Evolutionary conservation across 2,329 filamentous ascomycete species (phyloP).

Genomic region (Penicillium paneum): DNA sequence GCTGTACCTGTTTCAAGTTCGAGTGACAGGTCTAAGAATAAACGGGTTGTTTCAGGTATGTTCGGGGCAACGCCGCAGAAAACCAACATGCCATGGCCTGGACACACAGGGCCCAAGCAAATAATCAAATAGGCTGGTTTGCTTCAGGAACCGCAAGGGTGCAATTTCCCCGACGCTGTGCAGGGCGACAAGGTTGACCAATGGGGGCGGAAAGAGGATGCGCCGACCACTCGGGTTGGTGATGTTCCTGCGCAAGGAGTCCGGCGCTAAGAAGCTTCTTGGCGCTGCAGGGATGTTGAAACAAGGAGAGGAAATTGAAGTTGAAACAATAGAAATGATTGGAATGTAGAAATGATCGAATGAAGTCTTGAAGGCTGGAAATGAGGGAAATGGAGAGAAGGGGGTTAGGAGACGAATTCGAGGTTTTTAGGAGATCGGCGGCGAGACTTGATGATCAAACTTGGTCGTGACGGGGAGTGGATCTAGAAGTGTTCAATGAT

Average conservation of each 20-base stretch:
- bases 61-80: constrained; percentile 5
- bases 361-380: background rate
- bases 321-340: background rate
- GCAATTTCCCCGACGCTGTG: constrained; percentile 16
- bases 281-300: background rate
- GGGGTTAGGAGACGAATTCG: constrained; percentile 1
- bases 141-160: constrained; percentile 22
- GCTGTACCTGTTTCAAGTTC: constrained; percentile 22
- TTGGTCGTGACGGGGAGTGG: constrained; percentile 9
- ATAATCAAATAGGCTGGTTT: constrained; percentile 6
- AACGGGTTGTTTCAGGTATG: constrained; percentile 18
- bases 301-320: background rate
- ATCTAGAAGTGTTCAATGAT: background rate
- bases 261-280: constrained; percentile 15
- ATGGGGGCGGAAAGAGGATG: constrained; percentile 18
- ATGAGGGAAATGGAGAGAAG: background rate
- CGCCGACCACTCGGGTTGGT: constrained; percentile 14
- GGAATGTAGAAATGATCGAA: background rate
- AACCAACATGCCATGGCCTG: constrained; percentile 13
- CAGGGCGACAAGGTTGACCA: constrained; percentile 19
- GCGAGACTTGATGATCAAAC: constrained; percentile 20
- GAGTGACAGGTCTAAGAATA: constrained; percentile 25
- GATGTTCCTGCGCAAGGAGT: constrained; percentile 13
- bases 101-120: constrained; percentile 5
- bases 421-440: constrained; percentile 22